A percentile compares a stretch with the other conserved stretches of the same genome.
These are phyloP conservation scores for Pseudocercospora cruenta DNA, from an alignment of 2,329 filamentous ascomycete species.

Conservation along the genomic window DNA sequence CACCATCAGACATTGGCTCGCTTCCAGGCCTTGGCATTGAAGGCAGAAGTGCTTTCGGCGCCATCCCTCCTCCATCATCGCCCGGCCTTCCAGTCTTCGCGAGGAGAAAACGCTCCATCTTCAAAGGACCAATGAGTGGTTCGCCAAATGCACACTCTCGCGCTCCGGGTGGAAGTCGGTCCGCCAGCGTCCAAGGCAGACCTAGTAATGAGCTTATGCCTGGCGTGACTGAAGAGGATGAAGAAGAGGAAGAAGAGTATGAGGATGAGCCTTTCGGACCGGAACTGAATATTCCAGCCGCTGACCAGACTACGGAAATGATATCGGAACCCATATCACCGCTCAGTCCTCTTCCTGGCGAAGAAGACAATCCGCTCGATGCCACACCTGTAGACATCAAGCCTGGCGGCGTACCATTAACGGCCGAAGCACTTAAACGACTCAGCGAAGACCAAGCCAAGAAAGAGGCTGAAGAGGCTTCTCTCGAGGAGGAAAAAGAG, in stretches of 20 bases:
- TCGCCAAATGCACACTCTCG: conserved; percentile 32
- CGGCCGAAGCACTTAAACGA: conserved; percentile 37
- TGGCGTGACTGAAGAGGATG: conserved; percentile 40
- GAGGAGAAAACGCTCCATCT: conserved; percentile 77
- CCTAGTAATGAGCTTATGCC: conserved; percentile 76
- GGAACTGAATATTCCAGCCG: conserved; percentile 15
- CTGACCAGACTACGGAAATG: conserved; percentile 12
- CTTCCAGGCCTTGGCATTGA: conserved; percentile 34
- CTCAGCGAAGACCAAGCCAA: conserved; percentile 33
- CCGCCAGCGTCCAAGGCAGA: conserved; percentile 66
- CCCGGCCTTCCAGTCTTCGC: conserved; percentile 72
- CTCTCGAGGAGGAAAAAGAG: conserved; percentile 7
- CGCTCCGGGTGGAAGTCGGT: conserved; percentile 33
- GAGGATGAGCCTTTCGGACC: conserved; percentile 37
- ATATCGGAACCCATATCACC: conserved; percentile 25
- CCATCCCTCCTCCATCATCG: conserved; percentile 53
- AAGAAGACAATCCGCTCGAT: conserved; percentile 17
- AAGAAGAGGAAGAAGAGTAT: conserved; percentile 34
- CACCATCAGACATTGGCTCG: conserved; percentile 37
- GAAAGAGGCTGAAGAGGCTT: conserved; percentile 16
- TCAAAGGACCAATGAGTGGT: conserved; percentile 76
- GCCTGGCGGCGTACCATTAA: conserved; percentile 30
- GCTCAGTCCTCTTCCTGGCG: conserved; percentile 21
- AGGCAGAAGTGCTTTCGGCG: conserved; percentile 28
- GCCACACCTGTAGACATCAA: neutral